phyloP scores from a whole-genome alignment of 176 grass and related monocot species.

The Cymbopogon citratus region DNA sequence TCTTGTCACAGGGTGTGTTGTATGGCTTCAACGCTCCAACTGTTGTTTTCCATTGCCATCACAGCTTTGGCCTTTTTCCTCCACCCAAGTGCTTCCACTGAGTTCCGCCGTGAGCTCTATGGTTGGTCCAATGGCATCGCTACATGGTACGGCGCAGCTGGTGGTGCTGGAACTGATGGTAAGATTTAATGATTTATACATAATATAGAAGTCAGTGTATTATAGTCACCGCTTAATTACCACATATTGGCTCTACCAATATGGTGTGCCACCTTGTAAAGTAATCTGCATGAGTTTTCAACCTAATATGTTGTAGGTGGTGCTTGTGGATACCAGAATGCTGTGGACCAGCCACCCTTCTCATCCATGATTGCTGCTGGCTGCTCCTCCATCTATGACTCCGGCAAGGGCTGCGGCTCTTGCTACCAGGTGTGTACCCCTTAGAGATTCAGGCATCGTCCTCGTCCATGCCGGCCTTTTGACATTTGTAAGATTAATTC shows the following conservation, averaged over 20 bases:
- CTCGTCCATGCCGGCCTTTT: neutral
- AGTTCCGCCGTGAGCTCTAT: slow-evolving; percentile 39
- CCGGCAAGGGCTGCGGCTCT: slow-evolving; percentile 68
- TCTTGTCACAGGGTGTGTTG: neutral
- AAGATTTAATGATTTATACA: neutral
- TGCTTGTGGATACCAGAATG: slow-evolving; percentile 65
- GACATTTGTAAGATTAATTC: neutral
- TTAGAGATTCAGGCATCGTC: neutral
- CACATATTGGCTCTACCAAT: neutral
- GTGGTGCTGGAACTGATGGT: slow-evolving; percentile 69
- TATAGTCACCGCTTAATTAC: neutral
- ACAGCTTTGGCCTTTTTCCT: slow-evolving; percentile 16
- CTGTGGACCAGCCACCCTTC: slow-evolving; percentile 59
- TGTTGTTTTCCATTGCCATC: slow-evolving; percentile 11
- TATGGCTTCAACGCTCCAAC: slow-evolving; percentile 38
- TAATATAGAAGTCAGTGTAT: neutral
- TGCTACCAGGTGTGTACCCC: slow-evolving; percentile 54
- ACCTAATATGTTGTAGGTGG: slow-evolving; percentile 61
- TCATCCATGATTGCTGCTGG: slow-evolving; percentile 79
- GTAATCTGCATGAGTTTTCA: no score
- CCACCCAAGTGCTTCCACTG: slow-evolving; percentile 10
- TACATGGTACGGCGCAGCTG: slow-evolving; percentile 62
- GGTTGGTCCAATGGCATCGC: slow-evolving; percentile 48
- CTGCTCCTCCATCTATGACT: slow-evolving; percentile 62
- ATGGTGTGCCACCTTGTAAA: neutral